These are phyloP conservation scores for Poteriospumella lacustris DNA, from an alignment of 108 stramenopile species.

Conservation along the genomic window DNA sequence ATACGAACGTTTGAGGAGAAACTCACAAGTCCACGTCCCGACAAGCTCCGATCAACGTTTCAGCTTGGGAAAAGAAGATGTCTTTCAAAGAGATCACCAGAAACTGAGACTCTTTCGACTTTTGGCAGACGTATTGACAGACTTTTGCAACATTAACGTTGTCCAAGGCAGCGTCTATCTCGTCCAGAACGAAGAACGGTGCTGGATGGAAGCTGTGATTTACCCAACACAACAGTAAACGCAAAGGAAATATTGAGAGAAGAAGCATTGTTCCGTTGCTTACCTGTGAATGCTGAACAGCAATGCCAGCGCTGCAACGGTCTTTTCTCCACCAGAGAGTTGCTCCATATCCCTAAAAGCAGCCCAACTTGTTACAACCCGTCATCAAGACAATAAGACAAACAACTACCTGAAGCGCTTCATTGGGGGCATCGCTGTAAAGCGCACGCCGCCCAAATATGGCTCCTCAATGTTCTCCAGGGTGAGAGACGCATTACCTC, in stretches of 20 bases:
- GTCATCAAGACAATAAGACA: too few relatives aligned
- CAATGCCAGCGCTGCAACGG: slow-evolving; percentile 92
- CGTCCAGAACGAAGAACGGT: slow-evolving; percentile 96
- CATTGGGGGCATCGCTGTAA: slow-evolving; percentile 98
- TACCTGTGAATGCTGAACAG: slow-evolving; percentile 96
- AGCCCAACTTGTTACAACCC: too few relatives aligned
- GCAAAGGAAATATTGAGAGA: not conserved
- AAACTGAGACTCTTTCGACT: slow-evolving; percentile 75
- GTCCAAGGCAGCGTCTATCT: slow-evolving; percentile 70
- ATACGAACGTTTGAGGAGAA: too few relatives aligned
- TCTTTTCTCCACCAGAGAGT: slow-evolving; percentile 99
- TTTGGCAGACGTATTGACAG: slow-evolving; percentile 14
- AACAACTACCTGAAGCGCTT: slow-evolving; percentile 63
- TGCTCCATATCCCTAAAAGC: slow-evolving; percentile 94
- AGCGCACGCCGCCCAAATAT: slow-evolving; percentile 89
- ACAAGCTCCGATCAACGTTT: slow-evolving; percentile 80
- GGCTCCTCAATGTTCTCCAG: slow-evolving; percentile 89
- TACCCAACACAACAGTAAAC: not conserved
- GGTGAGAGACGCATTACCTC: slow-evolving; percentile 77
- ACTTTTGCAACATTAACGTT: slow-evolving; percentile 94
- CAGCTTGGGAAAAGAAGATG: slow-evolving; percentile 83
- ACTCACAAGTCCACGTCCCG: slow-evolving; percentile 53
- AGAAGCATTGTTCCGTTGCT: not conserved
- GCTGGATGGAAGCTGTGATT: slow-evolving; percentile 41
- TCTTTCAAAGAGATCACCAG: slow-evolving; percentile 98